Conservation (phyloP, 306 rosid genomes). For the Fragaria nilgerrensis region DNA sequence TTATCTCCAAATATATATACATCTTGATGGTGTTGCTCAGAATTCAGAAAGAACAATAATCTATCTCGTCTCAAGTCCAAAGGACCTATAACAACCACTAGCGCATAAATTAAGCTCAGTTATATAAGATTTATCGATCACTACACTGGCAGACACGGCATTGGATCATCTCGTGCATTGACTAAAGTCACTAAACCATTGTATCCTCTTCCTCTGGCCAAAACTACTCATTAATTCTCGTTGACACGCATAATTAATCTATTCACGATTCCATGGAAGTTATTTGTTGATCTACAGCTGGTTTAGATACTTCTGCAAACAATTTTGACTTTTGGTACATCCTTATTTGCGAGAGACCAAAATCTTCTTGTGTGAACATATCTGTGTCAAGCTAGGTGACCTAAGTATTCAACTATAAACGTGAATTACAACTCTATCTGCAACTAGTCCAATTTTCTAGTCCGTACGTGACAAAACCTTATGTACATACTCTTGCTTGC, state of each 20-base stretch:
- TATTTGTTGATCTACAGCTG: background rate
- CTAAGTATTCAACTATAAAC: background rate
- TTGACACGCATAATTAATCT: background rate
- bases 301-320: background rate
- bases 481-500: too few relatives aligned
- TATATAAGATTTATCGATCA: background rate
- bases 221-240: background rate
- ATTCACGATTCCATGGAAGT: background rate
- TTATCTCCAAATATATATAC: background rate
- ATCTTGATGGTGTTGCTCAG: background rate
- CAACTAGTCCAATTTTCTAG: background rate
- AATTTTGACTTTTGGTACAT: background rate
- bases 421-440: background rate
- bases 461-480: too few relatives aligned
- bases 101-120: background rate
- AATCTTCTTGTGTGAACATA: background rate
- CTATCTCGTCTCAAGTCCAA: too few relatives aligned
- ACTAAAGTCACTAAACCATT: background rate
- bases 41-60: background rate
- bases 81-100: background rate
- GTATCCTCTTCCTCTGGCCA: background rate
- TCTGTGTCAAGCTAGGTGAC: background rate
- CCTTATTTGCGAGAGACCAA: background rate
- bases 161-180: background rate
- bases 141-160: slow-evolving; percentile 1